A percentile compares a stretch with the other conserved stretches of the same genome.
Conservation (phyloP, 768 basidiomycete species). For the Pisolithus orientalis region DNA sequence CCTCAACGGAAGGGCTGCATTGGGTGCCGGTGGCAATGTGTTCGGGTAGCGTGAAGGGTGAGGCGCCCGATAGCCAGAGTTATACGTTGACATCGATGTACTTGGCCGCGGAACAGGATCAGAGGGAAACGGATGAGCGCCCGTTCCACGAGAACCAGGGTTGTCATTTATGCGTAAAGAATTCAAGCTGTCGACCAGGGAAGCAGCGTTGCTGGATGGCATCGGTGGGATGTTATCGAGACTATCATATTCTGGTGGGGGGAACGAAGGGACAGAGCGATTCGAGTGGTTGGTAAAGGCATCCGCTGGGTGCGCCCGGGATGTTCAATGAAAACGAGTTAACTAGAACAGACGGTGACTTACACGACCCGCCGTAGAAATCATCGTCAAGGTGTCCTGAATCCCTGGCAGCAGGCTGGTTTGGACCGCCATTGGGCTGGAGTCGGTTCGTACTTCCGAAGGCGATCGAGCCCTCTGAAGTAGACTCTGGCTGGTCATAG, state of each 20-base stretch:
- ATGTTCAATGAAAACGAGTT: slow-evolving; percentile 5
- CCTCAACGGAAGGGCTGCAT: slow-evolving; percentile 15
- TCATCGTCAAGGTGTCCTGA: slow-evolving; percentile 4
- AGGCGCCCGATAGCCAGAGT: slow-evolving; percentile 23
- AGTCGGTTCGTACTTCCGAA: background rate
- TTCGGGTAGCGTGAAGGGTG: slow-evolving; percentile 36
- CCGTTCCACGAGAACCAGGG: slow-evolving; percentile 26
- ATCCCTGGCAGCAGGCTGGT: slow-evolving; percentile 4
- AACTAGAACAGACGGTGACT: slow-evolving; percentile 4
- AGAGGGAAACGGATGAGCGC: slow-evolving; percentile 19
- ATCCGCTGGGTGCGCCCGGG: slow-evolving; percentile 9
- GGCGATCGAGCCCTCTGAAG: slow-evolving; percentile 4
- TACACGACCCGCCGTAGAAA: slow-evolving; percentile 18
- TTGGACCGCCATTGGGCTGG: slow-evolving; percentile 5
- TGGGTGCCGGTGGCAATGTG: slow-evolving; percentile 32
- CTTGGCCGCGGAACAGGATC: slow-evolving; percentile 51
- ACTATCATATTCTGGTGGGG: slow-evolving; percentile 27
- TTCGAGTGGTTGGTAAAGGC: slow-evolving; percentile 40
- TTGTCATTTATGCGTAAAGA: slow-evolving; percentile 45
- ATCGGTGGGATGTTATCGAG: slow-evolving; percentile 20
- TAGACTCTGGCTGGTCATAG: slow-evolving; percentile 20
- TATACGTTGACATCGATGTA: slow-evolving; percentile 51
- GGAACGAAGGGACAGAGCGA: slow-evolving; percentile 38
- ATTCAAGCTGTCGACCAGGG: slow-evolving; percentile 45
- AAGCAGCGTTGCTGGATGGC: slow-evolving; percentile 40